Evolutionary conservation across 495 filamentous ascomycete species (phyloP), one percentile per base, ranked within the genome.

Genomic region (Hypomontagnella submonticulosa): DNA sequence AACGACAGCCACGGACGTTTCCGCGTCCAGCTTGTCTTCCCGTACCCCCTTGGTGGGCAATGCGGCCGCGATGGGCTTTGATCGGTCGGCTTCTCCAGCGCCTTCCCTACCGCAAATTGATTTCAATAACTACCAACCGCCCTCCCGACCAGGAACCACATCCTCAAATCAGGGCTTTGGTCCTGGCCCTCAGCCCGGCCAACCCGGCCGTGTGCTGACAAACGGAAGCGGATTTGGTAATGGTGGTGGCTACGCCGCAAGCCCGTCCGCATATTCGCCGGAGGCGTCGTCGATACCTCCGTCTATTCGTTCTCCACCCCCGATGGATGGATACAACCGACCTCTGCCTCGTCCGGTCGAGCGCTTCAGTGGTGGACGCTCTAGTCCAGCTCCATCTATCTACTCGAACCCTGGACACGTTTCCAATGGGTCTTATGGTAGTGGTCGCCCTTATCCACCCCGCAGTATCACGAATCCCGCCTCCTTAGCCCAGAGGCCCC

Each of bases 31-130:
- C 69, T 84, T 82, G 59, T 84, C 78, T 4, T 84, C 86, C 11
- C 81, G 85, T 47, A 81, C 84, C 10, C 84, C 89, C 9, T 78
- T 92, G 11, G 76, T 90, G 42, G 73, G 73, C 16, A 77, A 79
- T 43, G 86, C 89, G 11, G 85, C 84, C 3, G 79, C 78, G 4
- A 88, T 89, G 75, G 88, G 86, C 40, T 86, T 83, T 56, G 80
- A 75, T 32, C 77, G 82, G 49, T 72, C 83, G 4, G 80, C 59
- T 10, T 82, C 78, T 11, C 78, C 80, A 0, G 73, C 70, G 0
- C 80, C 81, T 13, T 74, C 79, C 18, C 34, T 83, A 16, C 79
- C 80, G 23, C 63, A 67, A 0, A 42, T 80, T 23, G 72, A 80
- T 13, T 61, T 73, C 6, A 70, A 55, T 53, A 67, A 63, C 52